phyloP scores from a whole-genome alignment of 352 stramenopile genomes.

The Phytopythium mirpurense region DNA sequence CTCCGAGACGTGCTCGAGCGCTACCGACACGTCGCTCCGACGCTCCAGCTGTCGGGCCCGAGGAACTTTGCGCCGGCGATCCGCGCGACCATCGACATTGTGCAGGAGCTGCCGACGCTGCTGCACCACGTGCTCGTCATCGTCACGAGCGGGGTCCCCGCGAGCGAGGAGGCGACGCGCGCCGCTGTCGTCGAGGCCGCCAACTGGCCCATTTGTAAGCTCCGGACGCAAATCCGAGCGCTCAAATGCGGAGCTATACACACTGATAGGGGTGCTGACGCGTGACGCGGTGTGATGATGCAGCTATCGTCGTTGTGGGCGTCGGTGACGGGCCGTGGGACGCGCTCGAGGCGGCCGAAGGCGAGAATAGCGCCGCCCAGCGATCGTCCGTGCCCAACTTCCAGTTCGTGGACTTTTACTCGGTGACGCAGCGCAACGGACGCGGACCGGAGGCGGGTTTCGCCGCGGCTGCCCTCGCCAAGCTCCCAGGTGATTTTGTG shows the following conservation, averaged over 20 bases:
- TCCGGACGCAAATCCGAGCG: too few relatives aligned
- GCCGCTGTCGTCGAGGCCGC: constrained; percentile 64
- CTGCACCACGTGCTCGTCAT: constrained; percentile 78
- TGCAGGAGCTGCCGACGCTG: constrained; percentile 28
- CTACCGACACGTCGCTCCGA: constrained; percentile 63
- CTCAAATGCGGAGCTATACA: too few relatives aligned
- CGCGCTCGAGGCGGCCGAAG: constrained; percentile 76
- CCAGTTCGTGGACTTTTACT: constrained; percentile 84
- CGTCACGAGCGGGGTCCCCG: constrained; percentile 70
- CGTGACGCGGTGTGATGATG: not conserved
- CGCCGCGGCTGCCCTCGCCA: constrained; percentile 34
- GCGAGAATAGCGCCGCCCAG: constrained; percentile 57
- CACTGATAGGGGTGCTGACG: not conserved
- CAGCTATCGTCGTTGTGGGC: constrained; percentile 66
- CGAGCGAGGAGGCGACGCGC: constrained; percentile 47
- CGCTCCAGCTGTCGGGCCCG: constrained; percentile 49
- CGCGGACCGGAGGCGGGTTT: constrained; percentile 36
- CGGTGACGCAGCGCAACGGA: constrained; percentile 34
- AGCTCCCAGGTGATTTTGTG: constrained; percentile 29
- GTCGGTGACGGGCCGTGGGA: constrained; percentile 82
- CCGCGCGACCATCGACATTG: constrained; percentile 48
- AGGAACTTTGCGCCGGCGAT: constrained; percentile 75
- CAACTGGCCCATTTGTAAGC: constrained; percentile 73
- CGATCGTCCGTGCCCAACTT: constrained; percentile 40
- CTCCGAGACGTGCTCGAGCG: constrained; percentile 52